These are phyloP conservation scores for Hypomyces perniciosus DNA, from an alignment of 2,329 filamentous ascomycete genomes.

Conservation along the genomic window DNA sequence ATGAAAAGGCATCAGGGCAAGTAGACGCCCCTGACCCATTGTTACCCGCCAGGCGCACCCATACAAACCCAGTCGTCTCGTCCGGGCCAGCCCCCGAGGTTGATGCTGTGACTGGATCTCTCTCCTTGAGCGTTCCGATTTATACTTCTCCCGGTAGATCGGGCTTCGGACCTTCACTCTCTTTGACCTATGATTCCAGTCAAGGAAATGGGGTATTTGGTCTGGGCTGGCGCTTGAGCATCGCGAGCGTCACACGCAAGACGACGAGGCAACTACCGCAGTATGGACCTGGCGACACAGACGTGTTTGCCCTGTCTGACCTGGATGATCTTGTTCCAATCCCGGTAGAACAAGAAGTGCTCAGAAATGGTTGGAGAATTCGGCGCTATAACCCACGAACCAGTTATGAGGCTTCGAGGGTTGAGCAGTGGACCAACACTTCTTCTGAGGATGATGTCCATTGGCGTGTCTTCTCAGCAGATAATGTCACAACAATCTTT, in stretches of 20 bases:
- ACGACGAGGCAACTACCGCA: conserved; percentile 21
- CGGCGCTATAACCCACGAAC: neutral
- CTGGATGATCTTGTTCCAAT: conserved; percentile 25
- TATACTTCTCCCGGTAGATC: conserved; percentile 5
- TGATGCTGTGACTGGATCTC: conserved; percentile 7
- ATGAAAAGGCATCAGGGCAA: too few species aligned
- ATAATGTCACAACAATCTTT: conserved; percentile 13
- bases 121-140: conserved; percentile 12
- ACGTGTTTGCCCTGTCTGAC: conserved; percentile 16
- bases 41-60: too few species aligned
- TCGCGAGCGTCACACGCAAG: conserved; percentile 18
- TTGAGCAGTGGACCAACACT: conserved; percentile 13
- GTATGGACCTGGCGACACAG: conserved; percentile 21
- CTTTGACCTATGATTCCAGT: conserved; percentile 22
- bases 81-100: too few species aligned
- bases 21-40: too few species aligned
- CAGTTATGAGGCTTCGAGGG: conserved; percentile 13
- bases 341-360: conserved; percentile 12
- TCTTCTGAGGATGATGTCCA: conserved; percentile 10
- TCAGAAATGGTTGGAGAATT: too few species aligned
- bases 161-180: conserved; percentile 4
- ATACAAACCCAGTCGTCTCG: too few species aligned
- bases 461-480: conserved; percentile 15
- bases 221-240: conserved; percentile 22
- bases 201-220: conserved; percentile 25